A percentile compares a stretch with the other conserved stretches of the same genome.
Evolutionary conservation across 116 monocot genomes (phyloP).

Genomic region (Trichopus zeylanicus): DNA sequence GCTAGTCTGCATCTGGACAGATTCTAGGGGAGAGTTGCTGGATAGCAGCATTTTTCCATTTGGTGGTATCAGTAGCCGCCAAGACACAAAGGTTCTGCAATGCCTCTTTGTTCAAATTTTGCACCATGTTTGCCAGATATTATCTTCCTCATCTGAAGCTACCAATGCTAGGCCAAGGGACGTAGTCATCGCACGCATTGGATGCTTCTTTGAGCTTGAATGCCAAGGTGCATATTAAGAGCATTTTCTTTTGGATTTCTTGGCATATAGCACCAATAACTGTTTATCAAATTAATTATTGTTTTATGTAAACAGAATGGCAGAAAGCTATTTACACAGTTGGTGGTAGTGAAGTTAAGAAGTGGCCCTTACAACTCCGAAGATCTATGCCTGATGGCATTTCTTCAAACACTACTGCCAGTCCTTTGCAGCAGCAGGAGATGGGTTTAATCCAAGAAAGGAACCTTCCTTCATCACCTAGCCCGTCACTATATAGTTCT

Average conservation of each 20-base stretch:
- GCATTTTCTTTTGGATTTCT: background rate
- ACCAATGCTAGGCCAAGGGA: slow-evolving; percentile 42
- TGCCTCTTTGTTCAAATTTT: slow-evolving; percentile 87
- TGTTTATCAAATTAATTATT: slow-evolving; percentile 1
- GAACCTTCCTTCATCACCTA: slow-evolving; percentile 65
- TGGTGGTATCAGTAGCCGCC: slow-evolving; percentile 87
- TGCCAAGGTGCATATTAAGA: slow-evolving; percentile 61
- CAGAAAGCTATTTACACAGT: slow-evolving; percentile 90
- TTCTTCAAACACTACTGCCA: slow-evolving; percentile 34
- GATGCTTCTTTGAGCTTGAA: slow-evolving; percentile 92
- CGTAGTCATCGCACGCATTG: slow-evolving; percentile 75
- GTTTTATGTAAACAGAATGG: slow-evolving; percentile 60
- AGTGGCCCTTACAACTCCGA: slow-evolving; percentile 85
- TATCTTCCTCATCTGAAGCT: slow-evolving; percentile 48
- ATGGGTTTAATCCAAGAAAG: slow-evolving; percentile 74
- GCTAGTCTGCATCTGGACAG: slow-evolving; percentile 92
- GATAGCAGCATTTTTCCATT: slow-evolving; percentile 87
- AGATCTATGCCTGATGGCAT: slow-evolving; percentile 46
- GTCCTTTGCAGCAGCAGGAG: slow-evolving; percentile 67
- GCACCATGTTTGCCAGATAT: slow-evolving; percentile 81
- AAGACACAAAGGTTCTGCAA: slow-evolving; percentile 93
- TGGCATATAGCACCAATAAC: slow-evolving; percentile 2
- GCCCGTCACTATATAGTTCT: slow-evolving; percentile 65
- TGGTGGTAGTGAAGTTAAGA: slow-evolving; percentile 89
- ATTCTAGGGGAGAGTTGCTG: slow-evolving; percentile 84